These are phyloP conservation scores for Adansonia madagascariensis DNA, from an alignment of 441 rosid species.

Conservation along the genomic window DNA sequence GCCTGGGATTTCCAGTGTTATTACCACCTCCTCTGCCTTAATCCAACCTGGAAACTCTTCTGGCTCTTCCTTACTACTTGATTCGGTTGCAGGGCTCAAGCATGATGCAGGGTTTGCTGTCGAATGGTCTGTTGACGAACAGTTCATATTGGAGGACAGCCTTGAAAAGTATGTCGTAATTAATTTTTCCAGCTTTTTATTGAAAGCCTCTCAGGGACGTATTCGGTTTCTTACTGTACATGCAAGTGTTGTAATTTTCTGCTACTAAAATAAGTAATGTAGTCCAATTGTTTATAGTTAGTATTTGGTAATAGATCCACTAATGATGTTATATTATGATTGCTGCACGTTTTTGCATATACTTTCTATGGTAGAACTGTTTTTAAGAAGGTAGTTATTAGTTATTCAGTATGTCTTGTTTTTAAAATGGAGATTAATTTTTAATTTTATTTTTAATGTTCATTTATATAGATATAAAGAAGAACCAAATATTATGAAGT, in stretches of 20 bases:
- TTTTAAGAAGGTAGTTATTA: neutral
- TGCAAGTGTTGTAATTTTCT: neutral
- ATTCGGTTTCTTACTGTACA: neutral
- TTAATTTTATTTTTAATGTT: constrained; percentile 9
- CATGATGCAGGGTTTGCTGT: constrained; percentile 74
- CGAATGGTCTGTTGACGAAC: constrained; percentile 92
- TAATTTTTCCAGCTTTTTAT: neutral
- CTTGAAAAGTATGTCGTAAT: constrained; percentile 58
- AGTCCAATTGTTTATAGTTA: neutral
- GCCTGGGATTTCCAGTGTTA: constrained; percentile 47
- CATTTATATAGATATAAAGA: constrained; percentile 55
- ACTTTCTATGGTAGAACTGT: neutral
- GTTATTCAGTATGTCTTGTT: constrained; percentile 4
- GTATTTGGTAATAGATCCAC: neutral
- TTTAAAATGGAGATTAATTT: neutral
- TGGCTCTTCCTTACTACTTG: constrained; percentile 50
- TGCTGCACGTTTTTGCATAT: neutral
- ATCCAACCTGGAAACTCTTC: constrained; percentile 56
- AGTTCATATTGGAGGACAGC: constrained; percentile 71
- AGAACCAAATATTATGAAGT: constrained; percentile 81
- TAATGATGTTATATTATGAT: neutral
- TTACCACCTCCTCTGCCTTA: constrained; percentile 44
- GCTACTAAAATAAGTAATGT: neutral
- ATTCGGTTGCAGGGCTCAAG: constrained; percentile 55
- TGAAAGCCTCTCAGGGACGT: neutral